Conservation (phyloP, 2,329 filamentous ascomycete genomes). For the Bipolaris oryzae region DNA sequence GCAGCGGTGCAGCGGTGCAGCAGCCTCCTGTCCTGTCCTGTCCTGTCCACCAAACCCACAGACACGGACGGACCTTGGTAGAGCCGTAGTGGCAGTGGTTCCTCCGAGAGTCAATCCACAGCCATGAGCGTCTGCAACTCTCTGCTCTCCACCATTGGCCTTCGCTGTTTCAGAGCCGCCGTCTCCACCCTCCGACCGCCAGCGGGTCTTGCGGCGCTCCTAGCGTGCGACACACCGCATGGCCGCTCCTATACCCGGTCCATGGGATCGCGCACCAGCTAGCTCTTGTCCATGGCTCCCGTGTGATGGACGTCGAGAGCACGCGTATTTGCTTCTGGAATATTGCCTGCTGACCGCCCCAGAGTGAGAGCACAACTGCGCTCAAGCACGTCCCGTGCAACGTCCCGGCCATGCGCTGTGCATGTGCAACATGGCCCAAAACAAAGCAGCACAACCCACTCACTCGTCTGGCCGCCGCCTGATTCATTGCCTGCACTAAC, state of each 20-base stretch:
- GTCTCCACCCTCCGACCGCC: constrained; percentile 23
- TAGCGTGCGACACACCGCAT: constrained; percentile 36
- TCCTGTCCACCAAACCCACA: constrained; percentile 16
- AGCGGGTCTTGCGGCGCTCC: constrained; percentile 10
- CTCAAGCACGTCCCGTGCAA: constrained; percentile 14
- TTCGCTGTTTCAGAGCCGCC: constrained; percentile 35
- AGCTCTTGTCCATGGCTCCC: background rate
- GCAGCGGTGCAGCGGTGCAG: constrained; percentile 17
- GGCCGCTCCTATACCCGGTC: constrained; percentile 15
- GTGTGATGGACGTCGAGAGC: background rate
- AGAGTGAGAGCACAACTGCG: background rate
- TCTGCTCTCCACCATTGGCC: constrained; percentile 25
- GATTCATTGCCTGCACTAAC: constrained; percentile 7
- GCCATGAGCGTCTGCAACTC: constrained; percentile 22
- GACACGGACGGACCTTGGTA: constrained; percentile 14
- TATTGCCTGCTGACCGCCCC: constrained; percentile 7
- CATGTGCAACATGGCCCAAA: constrained; percentile 25
- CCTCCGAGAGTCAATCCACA: constrained; percentile 21
- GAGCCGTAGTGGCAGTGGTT: constrained; percentile 21
- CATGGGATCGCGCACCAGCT: constrained; percentile 9
- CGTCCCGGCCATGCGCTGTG: constrained; percentile 33
- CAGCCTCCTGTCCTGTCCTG: background rate
- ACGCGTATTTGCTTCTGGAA: constrained; percentile 18
- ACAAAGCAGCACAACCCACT: constrained; percentile 23
- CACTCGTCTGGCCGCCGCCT: constrained; percentile 5